phyloP scores from a whole-genome alignment of 345 rosid species.

The Turritis glabra region DNA sequence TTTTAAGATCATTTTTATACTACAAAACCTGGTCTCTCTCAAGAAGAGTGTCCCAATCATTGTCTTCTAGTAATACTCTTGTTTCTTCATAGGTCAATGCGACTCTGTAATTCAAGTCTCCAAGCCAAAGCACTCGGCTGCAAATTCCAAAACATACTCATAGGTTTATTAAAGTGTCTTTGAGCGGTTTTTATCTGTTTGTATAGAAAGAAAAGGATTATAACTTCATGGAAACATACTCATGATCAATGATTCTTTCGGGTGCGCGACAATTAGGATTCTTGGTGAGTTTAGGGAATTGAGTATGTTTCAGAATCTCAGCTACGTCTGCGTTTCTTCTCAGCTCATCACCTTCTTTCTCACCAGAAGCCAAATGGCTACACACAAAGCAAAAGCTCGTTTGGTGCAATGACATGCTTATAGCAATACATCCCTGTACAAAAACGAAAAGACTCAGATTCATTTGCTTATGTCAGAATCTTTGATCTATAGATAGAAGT shows the following conservation, averaged over 20 bases:
- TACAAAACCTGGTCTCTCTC: conserved; percentile 83
- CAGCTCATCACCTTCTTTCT: conserved; percentile 94
- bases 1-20: not conserved
- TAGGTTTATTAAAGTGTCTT: too few species aligned
- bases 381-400: conserved; percentile 96
- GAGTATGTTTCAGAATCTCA: conserved; percentile 76
- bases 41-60: conserved; percentile 81
- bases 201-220: not conserved
- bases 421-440: conserved; percentile 81
- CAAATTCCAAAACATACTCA: conserved; percentile 4
- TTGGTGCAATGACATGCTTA: conserved; percentile 89
- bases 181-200: not conserved
- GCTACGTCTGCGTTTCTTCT: conserved; percentile 83
- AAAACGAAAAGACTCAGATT: not conserved
- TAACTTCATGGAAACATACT: conserved; percentile 47
- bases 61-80: conserved; percentile 58
- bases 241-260: conserved; percentile 75
- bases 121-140: conserved; percentile 93
- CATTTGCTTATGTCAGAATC: not conserved
- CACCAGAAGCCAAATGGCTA: conserved; percentile 95
- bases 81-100: conserved; percentile 86
- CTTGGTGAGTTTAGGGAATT: conserved; percentile 74
- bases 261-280: conserved; percentile 57
- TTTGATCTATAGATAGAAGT: not conserved
- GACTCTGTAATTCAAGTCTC: conserved; percentile 87